Base-by-base conservation (phyloP, 768 basidiomycete genomes). In the Amanita rimosa region DNA sequence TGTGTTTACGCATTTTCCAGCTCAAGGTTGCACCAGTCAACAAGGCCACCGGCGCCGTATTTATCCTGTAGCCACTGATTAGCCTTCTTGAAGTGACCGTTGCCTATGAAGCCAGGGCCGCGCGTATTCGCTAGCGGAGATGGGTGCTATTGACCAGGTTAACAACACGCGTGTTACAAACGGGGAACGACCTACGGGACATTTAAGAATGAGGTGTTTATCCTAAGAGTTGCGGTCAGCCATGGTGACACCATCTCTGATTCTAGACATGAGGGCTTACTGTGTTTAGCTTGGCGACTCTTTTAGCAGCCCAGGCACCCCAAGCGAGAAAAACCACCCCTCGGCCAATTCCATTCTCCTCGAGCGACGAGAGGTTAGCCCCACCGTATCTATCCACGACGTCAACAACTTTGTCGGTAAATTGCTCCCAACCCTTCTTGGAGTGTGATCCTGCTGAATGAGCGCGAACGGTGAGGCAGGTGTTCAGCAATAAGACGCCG, bases 401-500 rank as follows among this genome's bases (percentile, higher is more conserved):
- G 53, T 83, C 77, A 50, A 95, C 69, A 51, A 95, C 83, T 54
- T 63, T 69, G 54, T 84, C 87, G 3, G 93, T 96, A 61, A 95
- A 96, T 44, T 74, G 64, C 62, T 96, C 91, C 94, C 94, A 96
- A 49, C 94, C 94, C 63, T 74, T 81, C 57, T 79, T 77, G 35
- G 81, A 76, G 64, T 96, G 94, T 45, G 91, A 92, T 33, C 77
- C 86, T 14, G 94, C 78, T 48, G 75, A 56, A 49, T 74, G 74
- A 0, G 85, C 84, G 47, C 78, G 76, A 34, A 96, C 94, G 2
- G 94, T 95, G 43, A 97, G 73, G 51, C 83, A 85, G n/a, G 91
- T 88, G 68, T 96, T 97, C 41, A 96, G 76, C 63, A 95, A 76
- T 52, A 96, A 71, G 35, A 97, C 93, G 44, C 94, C 94, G 50